A percentile compares a stretch with the other conserved stretches of the same genome.
phyloP scores from a whole-genome alignment of 495 filamentous ascomycete genomes.

The Clavariopsis aquatica region DNA sequence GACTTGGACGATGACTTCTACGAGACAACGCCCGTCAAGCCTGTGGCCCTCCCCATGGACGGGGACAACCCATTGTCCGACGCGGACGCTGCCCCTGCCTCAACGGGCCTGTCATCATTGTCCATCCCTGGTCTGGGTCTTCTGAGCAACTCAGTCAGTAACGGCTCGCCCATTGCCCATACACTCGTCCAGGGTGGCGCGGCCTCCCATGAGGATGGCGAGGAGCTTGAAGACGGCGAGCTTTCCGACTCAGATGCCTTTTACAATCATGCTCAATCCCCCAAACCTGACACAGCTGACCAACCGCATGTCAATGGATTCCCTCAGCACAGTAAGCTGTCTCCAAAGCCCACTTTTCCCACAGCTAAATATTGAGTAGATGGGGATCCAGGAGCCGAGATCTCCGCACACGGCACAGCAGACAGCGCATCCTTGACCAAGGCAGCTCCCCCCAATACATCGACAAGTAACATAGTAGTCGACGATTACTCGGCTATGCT shows the following conservation, averaged over 20 bases:
- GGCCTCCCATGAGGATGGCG: neutral
- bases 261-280: constrained; percentile 19
- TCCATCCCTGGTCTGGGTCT: constrained; percentile 33
- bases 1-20: constrained; percentile 39
- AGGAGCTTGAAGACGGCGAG: constrained; percentile 25
- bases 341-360: neutral
- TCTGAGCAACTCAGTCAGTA: constrained; percentile 5
- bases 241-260: constrained; percentile 21
- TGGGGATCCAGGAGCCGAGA: neutral
- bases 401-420: neutral
- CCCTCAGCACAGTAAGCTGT: constrained; percentile 9
- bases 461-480: neutral
- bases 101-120: constrained; percentile 3
- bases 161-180: constrained; percentile 3
- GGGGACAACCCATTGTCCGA: neutral
- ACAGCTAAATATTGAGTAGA: neutral
- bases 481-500: neutral
- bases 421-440: neutral
- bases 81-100: constrained; percentile 6
- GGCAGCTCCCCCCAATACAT: neutral
- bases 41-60: constrained; percentile 3
- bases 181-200: neutral
- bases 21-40: constrained; percentile 27
- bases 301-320: neutral
- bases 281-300: neutral